These are phyloP conservation scores for Colletotrichum simmondsii DNA, from an alignment of 2,329 filamentous ascomycete species.

Conservation along the genomic window DNA sequence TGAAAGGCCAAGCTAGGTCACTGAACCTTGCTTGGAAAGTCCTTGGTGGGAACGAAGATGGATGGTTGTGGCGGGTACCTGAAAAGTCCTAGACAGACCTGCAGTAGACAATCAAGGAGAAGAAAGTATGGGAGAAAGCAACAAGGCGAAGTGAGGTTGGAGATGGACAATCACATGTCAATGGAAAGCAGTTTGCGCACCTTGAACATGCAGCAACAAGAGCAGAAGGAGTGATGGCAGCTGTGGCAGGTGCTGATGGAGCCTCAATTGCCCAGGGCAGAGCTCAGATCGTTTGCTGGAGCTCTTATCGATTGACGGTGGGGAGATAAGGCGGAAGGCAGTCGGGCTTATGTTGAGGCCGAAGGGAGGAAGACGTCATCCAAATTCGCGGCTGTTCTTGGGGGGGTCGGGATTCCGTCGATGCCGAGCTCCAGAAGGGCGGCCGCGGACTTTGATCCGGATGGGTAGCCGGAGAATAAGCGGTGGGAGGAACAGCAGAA, in stretches of 20 bases:
- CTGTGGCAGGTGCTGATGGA: constrained; percentile 1
- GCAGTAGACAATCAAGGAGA: background rate
- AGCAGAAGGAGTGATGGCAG: background rate
- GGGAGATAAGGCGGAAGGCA: background rate
- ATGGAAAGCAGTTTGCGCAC: constrained; percentile 10
- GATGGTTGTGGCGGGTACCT: background rate
- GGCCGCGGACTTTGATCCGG: background rate
- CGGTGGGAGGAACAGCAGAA: background rate
- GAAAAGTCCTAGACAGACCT: constrained; percentile 1
- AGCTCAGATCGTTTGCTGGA: background rate
- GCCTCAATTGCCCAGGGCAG: background rate
- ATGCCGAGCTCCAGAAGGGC: constrained; percentile 6
- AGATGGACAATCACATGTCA: constrained; percentile 21
- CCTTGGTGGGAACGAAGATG: background rate
- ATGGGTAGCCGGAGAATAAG: background rate
- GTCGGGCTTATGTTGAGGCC: background rate
- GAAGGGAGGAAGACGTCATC: constrained; percentile 23
- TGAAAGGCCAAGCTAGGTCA: constrained; percentile 20
- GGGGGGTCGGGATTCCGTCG: constrained; percentile 4
- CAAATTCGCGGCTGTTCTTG: background rate
- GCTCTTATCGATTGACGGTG: constrained; percentile 30
- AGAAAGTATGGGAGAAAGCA: background rate
- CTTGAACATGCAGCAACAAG: constrained; percentile 9
- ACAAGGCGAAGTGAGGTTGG: background rate
- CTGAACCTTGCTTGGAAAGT: constrained; percentile 23